phyloP scores from a whole-genome alignment of 768 basidiomycete species.

The Porpolomopsis calyptriformis region DNA sequence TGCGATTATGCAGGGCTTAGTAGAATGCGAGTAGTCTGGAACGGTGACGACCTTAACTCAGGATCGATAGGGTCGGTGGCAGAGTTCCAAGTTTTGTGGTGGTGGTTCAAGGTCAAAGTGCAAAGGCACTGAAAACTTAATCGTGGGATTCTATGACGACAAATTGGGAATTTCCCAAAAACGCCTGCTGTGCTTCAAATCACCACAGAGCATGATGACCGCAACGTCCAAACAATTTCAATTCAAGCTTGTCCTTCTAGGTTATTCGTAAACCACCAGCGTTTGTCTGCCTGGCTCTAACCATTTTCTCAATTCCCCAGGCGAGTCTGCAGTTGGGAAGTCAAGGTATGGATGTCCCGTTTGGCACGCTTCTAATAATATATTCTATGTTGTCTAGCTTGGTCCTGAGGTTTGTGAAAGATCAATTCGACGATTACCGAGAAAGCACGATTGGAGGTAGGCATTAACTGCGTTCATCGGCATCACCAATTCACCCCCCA shows the following conservation, averaged over 20 bases:
- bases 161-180: slow-evolving; percentile 14
- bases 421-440: slow-evolving; percentile 91
- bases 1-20: slow-evolving; percentile 15
- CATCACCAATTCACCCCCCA: slow-evolving; percentile 8
- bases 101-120: slow-evolving; percentile 18
- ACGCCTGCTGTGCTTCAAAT: slow-evolving; percentile 1
- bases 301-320: slow-evolving; percentile 30
- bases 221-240: slow-evolving; percentile 87
- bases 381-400: slow-evolving; percentile 39
- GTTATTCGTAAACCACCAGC: slow-evolving; percentile 32
- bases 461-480: slow-evolving; percentile 9
- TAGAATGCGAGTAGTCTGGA: slow-evolving; percentile 17
- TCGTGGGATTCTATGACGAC: slow-evolving; percentile 16
- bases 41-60: slow-evolving; percentile 20
- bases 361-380: background rate
- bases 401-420: slow-evolving; percentile 92
- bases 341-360: slow-evolving; percentile 50
- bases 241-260: slow-evolving; percentile 94
- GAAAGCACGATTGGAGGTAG: slow-evolving; percentile 89
- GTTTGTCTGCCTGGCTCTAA: background rate
- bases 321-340: slow-evolving; percentile 97
- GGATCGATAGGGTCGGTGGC: slow-evolving; percentile 10
- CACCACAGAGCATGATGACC: slow-evolving; percentile 11
- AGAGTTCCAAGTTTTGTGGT: slow-evolving; percentile 21
- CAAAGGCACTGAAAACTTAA: slow-evolving; percentile 12